Base-by-base conservation (phyloP, 1,284 basidiomycete species). In the Hypsizygus ulmarius region DNA sequence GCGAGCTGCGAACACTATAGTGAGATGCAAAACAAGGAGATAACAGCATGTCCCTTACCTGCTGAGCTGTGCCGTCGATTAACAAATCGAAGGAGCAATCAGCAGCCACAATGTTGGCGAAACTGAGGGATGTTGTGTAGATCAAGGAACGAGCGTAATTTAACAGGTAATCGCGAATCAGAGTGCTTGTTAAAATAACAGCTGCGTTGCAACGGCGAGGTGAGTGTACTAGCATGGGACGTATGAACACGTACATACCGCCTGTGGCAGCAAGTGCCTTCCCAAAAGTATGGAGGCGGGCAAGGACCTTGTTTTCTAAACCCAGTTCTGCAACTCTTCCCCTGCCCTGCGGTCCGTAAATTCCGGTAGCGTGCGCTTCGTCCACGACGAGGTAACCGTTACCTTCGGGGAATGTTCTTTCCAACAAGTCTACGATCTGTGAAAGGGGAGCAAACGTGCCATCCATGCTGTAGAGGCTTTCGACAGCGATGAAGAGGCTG, bases 401-500 rank as follows among this genome's bases (percentile, higher is more conserved):
- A 1, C 77, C 75, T 3, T 59, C 50, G 0, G 85, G 84, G 30
- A 92, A 74, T 18, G 78, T 56, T 18, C 74, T 67, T 32, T 87
- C 83, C 33, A 89, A 60, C 3, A 75, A 59, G 11, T 77, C 73
- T 11, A 84, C 75, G 46, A 97, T 84, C 29, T 80, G 75, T 5
- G 54, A 52, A 11, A 97, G 71, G 0, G 93, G 92, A 1, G 90
- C 81, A 50, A 95, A 77, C 39, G 93, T 95, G 12, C 95, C 95
- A 59, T 97, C 95, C 95, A 97, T 98, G 52, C 88, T 92, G 63
- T 98, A 97, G 47, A 97, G 68, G 36, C 82, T 84, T 72, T 97
- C 95, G 12, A 97, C 81, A 0, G 90, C 85, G n/a, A 97, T 63
- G 55, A 93, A 89, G 6, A 87, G 71, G 52, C 75, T 87, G 47